Evolutionary conservation across 768 basidiomycete genomes (phyloP), one percentile per base, ranked within the genome.

Genomic region (Naganishia onofrii): DNA sequence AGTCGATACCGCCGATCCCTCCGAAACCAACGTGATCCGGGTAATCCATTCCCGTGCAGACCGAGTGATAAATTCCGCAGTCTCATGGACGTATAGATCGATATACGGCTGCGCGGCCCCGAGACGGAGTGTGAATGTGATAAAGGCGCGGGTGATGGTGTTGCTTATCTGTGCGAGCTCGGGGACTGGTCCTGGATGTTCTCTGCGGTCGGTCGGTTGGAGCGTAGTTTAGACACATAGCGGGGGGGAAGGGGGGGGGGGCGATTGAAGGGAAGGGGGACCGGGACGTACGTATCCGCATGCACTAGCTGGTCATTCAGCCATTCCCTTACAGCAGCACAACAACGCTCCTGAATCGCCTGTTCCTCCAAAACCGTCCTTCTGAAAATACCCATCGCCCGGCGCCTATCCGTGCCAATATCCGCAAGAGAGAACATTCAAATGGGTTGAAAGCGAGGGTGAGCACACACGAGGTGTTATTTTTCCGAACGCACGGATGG

Each of bases 321-420:
- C 69, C 69, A 70, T 38, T 55, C 42, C 10, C 51, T 19, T 1
- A 65, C 42, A n/a, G 48, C 63, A 26, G 52, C 32, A 7, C 31
- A 15, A 19, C 44, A 70, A n/a, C 69, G 36, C n/a, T 70, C 69
- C 36, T 65, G 31, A n/a, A 70, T 56, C 13, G 60, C 32, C 52
- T 64, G 52, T 26, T 70, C 69, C n/a, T 46, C 60, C 69, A 70
- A 52, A 2, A 64, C 69, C 3, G 34, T 60, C n/a, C 54, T 42
- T 29, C 48, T 26, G 69, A 70, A 70, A n/a, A 60, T 34, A 13
- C 42, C n/a, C 29, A 46, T 31, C 23, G 60, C 29, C 23, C 42
- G 19, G 19, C 46, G 38, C 17, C 69, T 70, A n/a, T 26, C n/a
- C n/a, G n/a, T n/a, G n/a, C n/a, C n/a, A n/a, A n/a, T n/a, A n/a